Base-by-base conservation (phyloP, 2,329 filamentous ascomycete genomes). In the Beauveria pseudobassiana region DNA sequence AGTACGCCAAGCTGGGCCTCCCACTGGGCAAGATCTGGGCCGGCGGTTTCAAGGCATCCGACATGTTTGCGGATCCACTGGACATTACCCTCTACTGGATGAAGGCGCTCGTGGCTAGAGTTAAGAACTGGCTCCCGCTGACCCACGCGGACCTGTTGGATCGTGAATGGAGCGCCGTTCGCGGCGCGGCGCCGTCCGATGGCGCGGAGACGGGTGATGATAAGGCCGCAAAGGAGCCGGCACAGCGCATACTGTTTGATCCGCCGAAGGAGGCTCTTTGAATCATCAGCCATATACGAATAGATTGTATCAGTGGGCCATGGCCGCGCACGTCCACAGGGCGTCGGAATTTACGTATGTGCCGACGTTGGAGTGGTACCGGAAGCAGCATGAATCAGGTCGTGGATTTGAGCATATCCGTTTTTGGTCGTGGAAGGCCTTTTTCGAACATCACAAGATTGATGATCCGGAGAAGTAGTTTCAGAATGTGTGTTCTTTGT, bases 351-450 rank as follows among this genome's bases (percentile, higher is more conserved):
- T 77, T 65, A 67, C 67, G 18, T 84, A 80, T 65, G 68, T 67
- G 48, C 76, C 80, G 9, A 85, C 83, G 1, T 63, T 73, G 63
- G 70, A 78, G 5, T 86, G 83, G 83, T 86, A 85, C 64, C 65
- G 66, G 3, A 72, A 77, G 43, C 79, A 82, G 64, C 65, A 73
- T 26, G 67, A 68, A 1, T 79, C 81, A 66, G 80, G 79, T 2
- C 75, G 81, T 22, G 77, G 75, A 1, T 82, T 75, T 60, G 77
- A 78, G 57, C 81, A 85, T 63, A 71, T 86, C 4, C 67, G 70
- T 5, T 76, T 85, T 5, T 71, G 70, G 38, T 62, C 69, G 2
- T 84, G 78, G 76, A 71, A 78, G 38, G 66, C 60, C 7, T 71
- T 82, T 9, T 77, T 80, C 46, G 60, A 67, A 12, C 63, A 66